Evolutionary conservation across 805 yeast genomes (phyloP).

Genomic region (Schwanniomyces pseudopolymorphus): DNA sequence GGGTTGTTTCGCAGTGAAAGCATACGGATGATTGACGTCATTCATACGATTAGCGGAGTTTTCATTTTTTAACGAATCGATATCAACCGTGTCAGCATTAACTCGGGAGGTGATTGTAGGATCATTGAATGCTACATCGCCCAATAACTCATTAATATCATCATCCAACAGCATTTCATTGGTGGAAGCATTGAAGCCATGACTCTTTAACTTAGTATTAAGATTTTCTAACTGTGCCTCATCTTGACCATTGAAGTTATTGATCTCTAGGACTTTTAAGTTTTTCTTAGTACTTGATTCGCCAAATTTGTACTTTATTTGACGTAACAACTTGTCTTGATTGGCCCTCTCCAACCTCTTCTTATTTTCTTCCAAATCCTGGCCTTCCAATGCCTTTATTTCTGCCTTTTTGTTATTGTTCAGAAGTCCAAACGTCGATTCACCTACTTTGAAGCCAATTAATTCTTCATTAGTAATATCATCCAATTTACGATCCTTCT

Average conservation of each 20-base stretch:
- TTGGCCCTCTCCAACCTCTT: slow-evolving; percentile 22
- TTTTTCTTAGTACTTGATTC: background rate
- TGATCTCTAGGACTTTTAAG: slow-evolving; percentile 30
- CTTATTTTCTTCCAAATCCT: slow-evolving; percentile 26
- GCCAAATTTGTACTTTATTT: slow-evolving; percentile 30
- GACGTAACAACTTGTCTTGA: slow-evolving; percentile 25
- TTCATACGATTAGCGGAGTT: background rate
- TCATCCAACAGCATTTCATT: slow-evolving; percentile 1
- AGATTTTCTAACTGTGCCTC: slow-evolving; percentile 20
- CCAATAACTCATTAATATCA: slow-evolving; percentile 5
- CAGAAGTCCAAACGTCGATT: slow-evolving; percentile 11
- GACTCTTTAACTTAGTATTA: slow-evolving; percentile 18
- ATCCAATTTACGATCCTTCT: slow-evolving; percentile 17
- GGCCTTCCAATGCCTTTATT: slow-evolving; percentile 16
- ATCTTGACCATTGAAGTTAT: slow-evolving; percentile 28
- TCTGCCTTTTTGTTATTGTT: background rate
- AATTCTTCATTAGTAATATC: slow-evolving; percentile 26
- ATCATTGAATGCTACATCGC: background rate
- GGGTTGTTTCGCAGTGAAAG: background rate
- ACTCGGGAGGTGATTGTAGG: background rate
- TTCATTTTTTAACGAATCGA: background rate
- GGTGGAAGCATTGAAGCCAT: background rate
- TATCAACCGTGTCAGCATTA: background rate
- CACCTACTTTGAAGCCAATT: slow-evolving; percentile 38
- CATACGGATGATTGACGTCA: background rate